Evolutionary conservation across 2,329 filamentous ascomycete species (phyloP), one percentile per base, ranked within the genome.

Genomic region (Curvularia eragrostidis): DNA sequence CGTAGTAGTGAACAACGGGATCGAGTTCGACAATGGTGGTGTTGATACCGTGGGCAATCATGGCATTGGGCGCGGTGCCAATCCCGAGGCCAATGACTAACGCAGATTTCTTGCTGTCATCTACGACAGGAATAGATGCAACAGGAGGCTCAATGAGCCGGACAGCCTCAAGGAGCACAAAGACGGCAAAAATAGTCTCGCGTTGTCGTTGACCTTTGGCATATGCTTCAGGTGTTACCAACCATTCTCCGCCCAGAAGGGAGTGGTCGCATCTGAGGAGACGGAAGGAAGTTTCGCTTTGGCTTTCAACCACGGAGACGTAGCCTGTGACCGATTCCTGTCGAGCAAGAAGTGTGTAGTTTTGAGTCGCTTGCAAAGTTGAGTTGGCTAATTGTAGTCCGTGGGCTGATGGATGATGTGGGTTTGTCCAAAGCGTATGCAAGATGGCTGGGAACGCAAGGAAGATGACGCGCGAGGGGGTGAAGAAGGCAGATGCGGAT

Each of bases 11-110:
- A 23, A 99, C 93, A 1, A 90, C 87, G 0, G 93, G 93, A 70
- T 99, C 95, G 53, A 99, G 91, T 76, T 99, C 95, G 15, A 99
- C 90, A 60, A 97, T 89, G 0, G 94, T 98, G 0, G 94, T 98
- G 69, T 93, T 85, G 71, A 99, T 91, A 3, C 93, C 92, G 69
- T 97, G 95, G 5, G 87, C 84, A 55, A 97, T 90, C 13, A 99
- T 79, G 5, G 94, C 93, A 39, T 91, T 89, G 0, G 94, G 94
- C 0, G 91, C 92, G 0, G 94, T 98, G 38, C 95, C 95, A 57
- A 98, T 91, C 44, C 95, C 95, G 19, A 98, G 86, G 6, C 95
- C 95, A 66, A 99, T 90, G 52, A 96, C 90, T 3, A 98, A 83
- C 1, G 94, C 94, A 48, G 86, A 90, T 44, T 91, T 90, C 58